Evolutionary conservation across 768 basidiomycete genomes (phyloP).

Genomic region (Leccinum fibrillosum): DNA sequence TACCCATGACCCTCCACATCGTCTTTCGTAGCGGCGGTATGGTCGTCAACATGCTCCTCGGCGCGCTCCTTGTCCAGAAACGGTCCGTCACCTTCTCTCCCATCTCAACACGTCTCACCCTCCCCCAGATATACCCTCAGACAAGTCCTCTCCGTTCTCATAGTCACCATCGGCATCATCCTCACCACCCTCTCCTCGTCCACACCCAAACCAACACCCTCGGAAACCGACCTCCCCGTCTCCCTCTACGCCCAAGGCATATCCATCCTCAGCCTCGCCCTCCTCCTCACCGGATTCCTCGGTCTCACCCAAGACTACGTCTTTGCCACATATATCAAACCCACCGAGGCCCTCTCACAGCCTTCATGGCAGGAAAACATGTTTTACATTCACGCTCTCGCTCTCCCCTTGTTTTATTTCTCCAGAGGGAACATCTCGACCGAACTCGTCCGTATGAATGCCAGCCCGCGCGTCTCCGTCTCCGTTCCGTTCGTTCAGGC

Average conservation of each 20-base stretch:
- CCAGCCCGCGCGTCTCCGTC: slow-evolving; percentile 15
- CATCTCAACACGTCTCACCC: slow-evolving; percentile 9
- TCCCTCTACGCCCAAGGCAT: slow-evolving; percentile 67
- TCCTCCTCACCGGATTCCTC: slow-evolving; percentile 76
- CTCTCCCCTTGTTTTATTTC: slow-evolving; percentile 72
- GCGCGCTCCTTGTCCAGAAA: slow-evolving; percentile 63
- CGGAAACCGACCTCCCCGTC: slow-evolving; percentile 1
- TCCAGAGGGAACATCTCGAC: slow-evolving; percentile 48
- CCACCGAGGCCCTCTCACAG: slow-evolving; percentile 20
- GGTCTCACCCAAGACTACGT: slow-evolving; percentile 86
- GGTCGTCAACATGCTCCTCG: slow-evolving; percentile 78
- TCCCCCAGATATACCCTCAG: slow-evolving; percentile 52
- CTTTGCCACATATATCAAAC: slow-evolving; percentile 45
- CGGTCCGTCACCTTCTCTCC: slow-evolving; percentile 39
- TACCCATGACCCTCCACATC: slow-evolving; percentile 93
- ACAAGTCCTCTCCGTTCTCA: slow-evolving; percentile 73
- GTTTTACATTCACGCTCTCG: slow-evolving; percentile 86
- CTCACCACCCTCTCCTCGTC: slow-evolving; percentile 80
- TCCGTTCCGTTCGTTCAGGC: slow-evolving; percentile 8
- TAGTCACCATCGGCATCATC: slow-evolving; percentile 77
- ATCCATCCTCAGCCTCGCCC: slow-evolving; percentile 66
- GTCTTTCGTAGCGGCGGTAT: slow-evolving; percentile 90
- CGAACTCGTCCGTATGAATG: slow-evolving; percentile 13
- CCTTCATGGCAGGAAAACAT: slow-evolving; percentile 82
- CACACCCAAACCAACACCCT: slow-evolving; percentile 21